Evolutionary conservation across 139 green algal genomes (phyloP), one percentile per base, ranked within the genome.

Genomic region (Tetraselmis striata): DNA sequence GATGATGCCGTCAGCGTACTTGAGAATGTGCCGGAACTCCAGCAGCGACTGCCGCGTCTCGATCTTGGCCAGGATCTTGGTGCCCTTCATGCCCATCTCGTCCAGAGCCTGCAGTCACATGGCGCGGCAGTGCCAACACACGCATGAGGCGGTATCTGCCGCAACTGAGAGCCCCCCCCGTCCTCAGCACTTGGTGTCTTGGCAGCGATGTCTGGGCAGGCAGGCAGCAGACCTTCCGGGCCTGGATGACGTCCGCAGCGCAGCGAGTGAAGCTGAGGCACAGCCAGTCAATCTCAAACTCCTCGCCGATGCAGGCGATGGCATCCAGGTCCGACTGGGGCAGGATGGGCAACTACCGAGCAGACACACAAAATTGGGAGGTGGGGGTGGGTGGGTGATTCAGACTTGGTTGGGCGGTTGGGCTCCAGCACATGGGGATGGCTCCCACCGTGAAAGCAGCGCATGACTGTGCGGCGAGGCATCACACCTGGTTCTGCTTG

Each of bases 261-360:
- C 30, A 83, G 18, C 93, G 90, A 1, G 86, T 90, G 89, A 95
- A 98, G 30, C 83, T 92, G 82, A 98, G 81, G 27, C 80, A 90
- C 45, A 98, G 59, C 79, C 94, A 98, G 82, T 98, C 95, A n/a
- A 98, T 90, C 84, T 98, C 93, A 32, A 90, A 95, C 25, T 92
- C 82, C 31, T 26, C 83, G 74, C 31, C 11, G 22, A 30, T 23
- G 22, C 5, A 26, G 2, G 30, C 18, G 30, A 91, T 76, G 59
- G 80, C 81, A 67, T 93, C 83, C 90, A 91, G 91, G 91, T 98
- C 93, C 28, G 87, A 92, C 25, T 94, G 89, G 26, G 75, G 87
- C 29, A 98, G 87, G 80, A 94, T 84, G 1, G 93, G 94, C 80
- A 97, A 18, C 45, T 67, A 45, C 29, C 5, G 45, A 18, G n/a